Conservation (phyloP, 257 asterid species). For the Nicotiana paniculata region DNA sequence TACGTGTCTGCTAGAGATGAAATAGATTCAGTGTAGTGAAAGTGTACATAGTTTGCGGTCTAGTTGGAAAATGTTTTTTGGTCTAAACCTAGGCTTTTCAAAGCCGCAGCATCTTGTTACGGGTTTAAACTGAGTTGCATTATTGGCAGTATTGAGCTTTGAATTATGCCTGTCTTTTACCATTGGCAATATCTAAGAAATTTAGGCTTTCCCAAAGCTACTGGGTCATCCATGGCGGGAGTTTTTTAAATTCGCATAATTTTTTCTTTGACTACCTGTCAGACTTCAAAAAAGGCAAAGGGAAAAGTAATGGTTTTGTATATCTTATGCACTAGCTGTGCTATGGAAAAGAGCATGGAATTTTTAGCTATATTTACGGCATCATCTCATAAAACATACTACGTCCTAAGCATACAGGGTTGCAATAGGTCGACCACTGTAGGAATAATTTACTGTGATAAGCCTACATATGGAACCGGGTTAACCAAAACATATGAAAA, state of each 20-base stretch:
- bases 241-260: no score
- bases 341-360: not conserved
- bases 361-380: not conserved
- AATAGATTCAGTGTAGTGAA: slow-evolving; percentile 18
- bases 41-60: not conserved
- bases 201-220: not conserved
- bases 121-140: not conserved
- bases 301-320: not conserved
- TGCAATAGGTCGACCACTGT: not conserved
- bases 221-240: not conserved
- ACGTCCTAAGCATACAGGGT: not conserved
- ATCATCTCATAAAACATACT: not conserved
- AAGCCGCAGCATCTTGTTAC: not conserved
- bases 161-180: not conserved
- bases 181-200: not conserved
- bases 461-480: not conserved
- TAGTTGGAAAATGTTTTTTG: not conserved
- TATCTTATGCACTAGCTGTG: not conserved
- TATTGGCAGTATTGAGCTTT: not conserved
- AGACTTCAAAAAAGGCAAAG: not conserved
- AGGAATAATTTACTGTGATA: not conserved
- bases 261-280: not conserved
- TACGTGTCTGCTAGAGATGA: slow-evolving; percentile 39
- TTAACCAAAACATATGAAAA: not conserved
- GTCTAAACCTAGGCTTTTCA: not conserved